Evolutionary conservation across 108 stramenopile genomes (phyloP).

Genomic region (Cyclotella kingstonii): DNA sequence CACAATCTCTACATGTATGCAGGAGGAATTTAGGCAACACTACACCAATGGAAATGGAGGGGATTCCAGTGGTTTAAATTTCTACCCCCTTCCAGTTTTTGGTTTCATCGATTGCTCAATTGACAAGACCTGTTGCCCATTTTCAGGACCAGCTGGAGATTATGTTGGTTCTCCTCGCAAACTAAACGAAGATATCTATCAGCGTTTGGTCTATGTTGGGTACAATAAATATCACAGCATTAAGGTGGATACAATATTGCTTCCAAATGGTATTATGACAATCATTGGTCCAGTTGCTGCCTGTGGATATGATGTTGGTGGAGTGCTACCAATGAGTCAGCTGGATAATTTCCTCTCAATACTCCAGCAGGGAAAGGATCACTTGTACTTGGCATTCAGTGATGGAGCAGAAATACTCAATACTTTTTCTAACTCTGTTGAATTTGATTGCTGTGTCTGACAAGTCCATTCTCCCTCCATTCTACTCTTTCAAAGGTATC

Average conservation of each 20-base stretch:
- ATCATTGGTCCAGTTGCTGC: constrained; percentile 22
- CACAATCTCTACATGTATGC: background rate
- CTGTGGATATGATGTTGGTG: background rate
- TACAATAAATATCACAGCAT: constrained; percentile 20
- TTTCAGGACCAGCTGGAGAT: constrained; percentile 22
- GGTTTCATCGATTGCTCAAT: constrained; percentile 24
- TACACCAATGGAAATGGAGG: background rate
- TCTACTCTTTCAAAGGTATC: too few species aligned
- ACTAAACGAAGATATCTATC: background rate
- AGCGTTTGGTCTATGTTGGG: constrained; percentile 13
- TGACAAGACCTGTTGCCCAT: background rate
- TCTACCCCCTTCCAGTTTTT: constrained; percentile 5
- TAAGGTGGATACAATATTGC: constrained; percentile 14
- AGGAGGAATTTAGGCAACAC: background rate
- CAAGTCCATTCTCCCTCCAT: too few species aligned
- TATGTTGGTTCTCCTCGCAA: constrained; percentile 17
- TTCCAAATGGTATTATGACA: constrained; percentile 21
- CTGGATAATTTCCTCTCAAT: constrained; percentile 4
- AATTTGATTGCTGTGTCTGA: too few species aligned
- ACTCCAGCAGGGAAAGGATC: background rate
- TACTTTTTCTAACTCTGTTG: constrained; percentile 4
- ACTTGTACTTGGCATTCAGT: background rate
- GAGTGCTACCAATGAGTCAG: constrained; percentile 10
- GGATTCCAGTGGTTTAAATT: background rate
- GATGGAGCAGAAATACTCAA: background rate